Percentiles rank a stretch among this genome's conserved stretches.
Conservation (phyloP, 1,284 basidiomycete genomes). For the Hymenochaete sp. region DNA sequence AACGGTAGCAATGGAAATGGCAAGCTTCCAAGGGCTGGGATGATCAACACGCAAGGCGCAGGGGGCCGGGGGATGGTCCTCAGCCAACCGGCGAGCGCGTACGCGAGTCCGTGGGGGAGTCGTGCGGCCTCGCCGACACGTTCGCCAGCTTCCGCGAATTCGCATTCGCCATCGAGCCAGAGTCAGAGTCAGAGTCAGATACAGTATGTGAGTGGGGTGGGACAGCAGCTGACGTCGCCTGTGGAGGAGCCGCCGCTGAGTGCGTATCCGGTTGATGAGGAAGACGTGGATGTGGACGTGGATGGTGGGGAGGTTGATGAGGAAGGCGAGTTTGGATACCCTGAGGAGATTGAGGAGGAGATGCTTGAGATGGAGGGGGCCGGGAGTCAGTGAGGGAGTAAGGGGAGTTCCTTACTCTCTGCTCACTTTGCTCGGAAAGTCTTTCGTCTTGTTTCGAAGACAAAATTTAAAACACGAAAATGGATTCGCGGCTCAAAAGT, state of each 20-base stretch:
- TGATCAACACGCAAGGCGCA: background rate
- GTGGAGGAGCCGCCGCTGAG: background rate
- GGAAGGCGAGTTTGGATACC: background rate
- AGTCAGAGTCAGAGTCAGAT: background rate
- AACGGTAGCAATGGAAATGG: slow-evolving; percentile 7
- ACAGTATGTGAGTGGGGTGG: no score
- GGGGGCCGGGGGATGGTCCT: slow-evolving; percentile 1
- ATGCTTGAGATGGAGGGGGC: background rate
- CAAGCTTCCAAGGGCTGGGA: background rate
- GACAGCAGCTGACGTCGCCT: background rate
- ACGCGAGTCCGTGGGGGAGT: slow-evolving; percentile 15
- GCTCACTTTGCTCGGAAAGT: background rate
- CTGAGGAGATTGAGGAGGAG: background rate
- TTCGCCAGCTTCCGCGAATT: slow-evolving; percentile 22
- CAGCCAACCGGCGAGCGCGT: slow-evolving; percentile 17
- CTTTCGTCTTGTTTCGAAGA: background rate
- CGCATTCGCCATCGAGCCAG: slow-evolving; percentile 20
- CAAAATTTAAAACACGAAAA: background rate
- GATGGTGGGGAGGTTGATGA: background rate
- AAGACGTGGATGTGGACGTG: background rate
- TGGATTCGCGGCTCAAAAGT: background rate
- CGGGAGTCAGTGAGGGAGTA: background rate
- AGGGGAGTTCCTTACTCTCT: background rate
- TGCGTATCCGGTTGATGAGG: background rate
- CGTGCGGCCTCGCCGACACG: slow-evolving; percentile 16